Evolutionary conservation across 768 basidiomycete genomes (phyloP).

Genomic region (Chalciporus piperatus): DNA sequence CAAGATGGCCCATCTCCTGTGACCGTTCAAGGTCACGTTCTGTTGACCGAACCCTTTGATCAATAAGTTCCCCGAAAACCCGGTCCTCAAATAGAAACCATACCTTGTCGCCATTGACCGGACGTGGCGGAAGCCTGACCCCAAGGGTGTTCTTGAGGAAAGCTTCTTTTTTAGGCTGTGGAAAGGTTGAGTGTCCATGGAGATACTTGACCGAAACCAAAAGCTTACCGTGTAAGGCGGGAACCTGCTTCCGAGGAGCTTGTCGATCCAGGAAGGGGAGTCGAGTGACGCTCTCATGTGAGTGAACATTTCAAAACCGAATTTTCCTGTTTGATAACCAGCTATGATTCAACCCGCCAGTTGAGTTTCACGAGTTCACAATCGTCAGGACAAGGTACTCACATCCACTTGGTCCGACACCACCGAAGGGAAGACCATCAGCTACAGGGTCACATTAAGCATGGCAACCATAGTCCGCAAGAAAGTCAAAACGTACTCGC

Average conservation of each 20-base stretch:
- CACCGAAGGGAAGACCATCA: conserved; percentile 71
- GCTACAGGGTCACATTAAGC: conserved; percentile 28
- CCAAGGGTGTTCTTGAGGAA: conserved; percentile 17
- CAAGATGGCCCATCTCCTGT: conserved; percentile 8
- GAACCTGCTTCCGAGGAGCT: conserved; percentile 25
- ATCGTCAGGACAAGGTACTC: conserved; percentile 24
- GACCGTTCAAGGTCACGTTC: background rate
- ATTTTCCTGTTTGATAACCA: conserved; percentile 72
- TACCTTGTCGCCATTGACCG: conserved; percentile 17
- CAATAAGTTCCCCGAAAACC: conserved; percentile 7
- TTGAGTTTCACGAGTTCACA: background rate
- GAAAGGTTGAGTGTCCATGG: background rate
- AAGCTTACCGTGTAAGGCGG: conserved; percentile 28
- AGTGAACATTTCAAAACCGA: conserved; percentile 73
- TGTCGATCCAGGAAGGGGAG: conserved; percentile 36
- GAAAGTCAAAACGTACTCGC: conserved; percentile 39
- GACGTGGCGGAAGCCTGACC: conserved; percentile 22
- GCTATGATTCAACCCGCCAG: conserved; percentile 33
- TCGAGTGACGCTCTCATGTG: conserved; percentile 60
- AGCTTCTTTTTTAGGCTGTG: conserved; percentile 25
- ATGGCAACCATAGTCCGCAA: background rate
- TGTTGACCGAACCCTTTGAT: conserved; percentile 10
- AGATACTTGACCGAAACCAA: background rate
- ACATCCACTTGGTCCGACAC: conserved; percentile 73
- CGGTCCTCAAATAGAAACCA: background rate